Base-by-base conservation (phyloP, 2,329 filamentous ascomycete genomes). In the Alternaria sp. region DNA sequence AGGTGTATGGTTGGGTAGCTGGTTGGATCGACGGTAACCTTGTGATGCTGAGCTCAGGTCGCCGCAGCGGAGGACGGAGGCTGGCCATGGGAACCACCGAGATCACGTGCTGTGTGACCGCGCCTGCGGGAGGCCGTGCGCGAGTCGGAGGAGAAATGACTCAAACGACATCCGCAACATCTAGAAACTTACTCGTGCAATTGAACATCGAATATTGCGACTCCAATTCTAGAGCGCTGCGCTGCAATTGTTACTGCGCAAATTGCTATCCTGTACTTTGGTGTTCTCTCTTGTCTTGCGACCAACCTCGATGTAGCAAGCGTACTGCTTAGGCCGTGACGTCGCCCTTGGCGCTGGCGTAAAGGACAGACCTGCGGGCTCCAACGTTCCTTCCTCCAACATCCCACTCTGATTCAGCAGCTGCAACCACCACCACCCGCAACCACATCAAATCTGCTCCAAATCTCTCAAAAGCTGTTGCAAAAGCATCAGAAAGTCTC, bases 1-100 rank as follows among this genome's bases (percentile, higher is more conserved):
- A 55, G 46, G 32, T 62, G 55, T 19, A 50, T 55, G 53, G 52
- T 59, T 59, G 49, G 44, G 50, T 49, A 59, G 59, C 51, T 60
- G 67, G 47, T 59, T 53, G 45, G 61, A 67, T 66, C 63, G 68
- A 53, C 58, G 65, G 55, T n/a, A 49, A 62, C 55, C 36, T 52
- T 62, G 63, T 67, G 63, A 64, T 67, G 63, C 63, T 66, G 66
- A 72, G 69, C 72, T 70, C 52, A 64, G 61, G 67, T 63, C 65
- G 61, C 62, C 57, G 64, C 57, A 61, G 60, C 68, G 66, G 68
- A 69, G 65, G 63, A 67, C 69, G 68, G 68, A 71, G 69, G 56
- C 59, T 65, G 19, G 26, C 45, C 15, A 50, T 46, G 51, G 51
- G 59, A 51, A 65, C 46, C 63, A 58, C 50, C 60, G 60, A 55